A percentile compares a stretch with the other conserved stretches of the same genome.
Evolutionary conservation across 2,329 filamentous ascomycete genomes (phyloP).

Genomic region (Diaporthe citriasiana): DNA sequence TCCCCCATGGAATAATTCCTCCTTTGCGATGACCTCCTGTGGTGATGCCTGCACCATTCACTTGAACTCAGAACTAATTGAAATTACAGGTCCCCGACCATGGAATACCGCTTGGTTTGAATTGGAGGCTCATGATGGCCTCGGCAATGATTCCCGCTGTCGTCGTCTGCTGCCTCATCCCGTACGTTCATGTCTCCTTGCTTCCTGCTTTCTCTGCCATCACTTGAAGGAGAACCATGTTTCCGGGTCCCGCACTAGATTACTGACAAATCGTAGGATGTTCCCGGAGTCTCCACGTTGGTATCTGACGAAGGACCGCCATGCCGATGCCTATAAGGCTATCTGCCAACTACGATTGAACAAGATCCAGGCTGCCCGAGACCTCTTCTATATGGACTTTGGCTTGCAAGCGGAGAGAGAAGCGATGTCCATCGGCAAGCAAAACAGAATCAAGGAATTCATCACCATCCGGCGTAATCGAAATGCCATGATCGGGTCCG

Average conservation of each 20-base stretch:
- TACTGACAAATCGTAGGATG: constrained; percentile 35
- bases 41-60: not conserved
- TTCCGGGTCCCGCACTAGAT: not conserved
- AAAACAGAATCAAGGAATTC: constrained; percentile 68
- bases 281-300: constrained; percentile 65
- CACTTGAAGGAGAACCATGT: no score
- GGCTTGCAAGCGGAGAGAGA: constrained; percentile 70
- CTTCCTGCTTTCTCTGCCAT: not conserved
- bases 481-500: constrained; percentile 70
- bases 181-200: constrained; percentile 43
- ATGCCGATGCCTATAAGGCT: constrained; percentile 61
- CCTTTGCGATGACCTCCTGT: no score
- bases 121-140: constrained; percentile 79
- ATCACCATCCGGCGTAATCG: constrained; percentile 73
- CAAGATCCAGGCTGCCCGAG: constrained; percentile 68
- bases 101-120: constrained; percentile 65
- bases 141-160: constrained; percentile 75
- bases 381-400: constrained; percentile 69
- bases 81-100: constrained; percentile 56
- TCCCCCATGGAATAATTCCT: no score
- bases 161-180: constrained; percentile 68
- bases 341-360: constrained; percentile 63
- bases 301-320: constrained; percentile 64
- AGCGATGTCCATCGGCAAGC: constrained; percentile 60
- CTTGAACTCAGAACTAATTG: not conserved